phyloP scores from a whole-genome alignment of 345 rosid genomes.

The Crucihimalaya himalaica region DNA sequence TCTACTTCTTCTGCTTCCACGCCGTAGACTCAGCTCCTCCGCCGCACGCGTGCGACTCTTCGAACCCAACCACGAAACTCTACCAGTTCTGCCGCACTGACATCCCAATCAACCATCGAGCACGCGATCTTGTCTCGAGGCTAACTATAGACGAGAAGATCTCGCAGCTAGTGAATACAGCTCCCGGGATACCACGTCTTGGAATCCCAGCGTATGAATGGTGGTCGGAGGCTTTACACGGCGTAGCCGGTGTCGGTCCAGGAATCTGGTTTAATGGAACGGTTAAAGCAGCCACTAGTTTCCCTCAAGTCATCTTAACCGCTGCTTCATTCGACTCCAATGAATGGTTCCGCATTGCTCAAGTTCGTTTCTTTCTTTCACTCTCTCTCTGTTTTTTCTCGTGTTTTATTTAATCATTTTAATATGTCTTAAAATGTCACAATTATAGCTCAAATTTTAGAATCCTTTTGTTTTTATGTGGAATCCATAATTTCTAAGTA shows the following conservation, averaged over 20 bases:
- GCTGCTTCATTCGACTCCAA: conserved; percentile 77
- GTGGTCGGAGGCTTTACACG: conserved; percentile 97
- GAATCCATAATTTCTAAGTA: neutral
- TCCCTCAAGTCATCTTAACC: conserved; percentile 83
- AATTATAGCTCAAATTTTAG: neutral
- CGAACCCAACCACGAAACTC: conserved; percentile 49
- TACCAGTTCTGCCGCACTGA: conserved; percentile 59
- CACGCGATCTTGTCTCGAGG: conserved; percentile 66
- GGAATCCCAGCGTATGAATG: conserved; percentile 81
- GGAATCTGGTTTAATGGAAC: conserved; percentile 64
- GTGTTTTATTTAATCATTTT: neutral
- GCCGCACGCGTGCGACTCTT: conserved; percentile 64
- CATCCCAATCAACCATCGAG: conserved; percentile 60
- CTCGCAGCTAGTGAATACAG: conserved; percentile 72
- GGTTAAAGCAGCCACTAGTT: conserved; percentile 73
- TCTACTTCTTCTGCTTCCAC: neutral
- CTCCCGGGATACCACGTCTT: conserved; percentile 69
- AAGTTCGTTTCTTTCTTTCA: conserved; percentile 41
- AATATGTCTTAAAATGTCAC: neutral
- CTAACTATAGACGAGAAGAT: conserved; percentile 80
- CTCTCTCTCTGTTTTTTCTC: neutral
- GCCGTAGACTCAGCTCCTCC: conserved; percentile 16
- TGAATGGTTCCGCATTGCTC: conserved; percentile 87
- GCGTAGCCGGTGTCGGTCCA: conserved; percentile 50
- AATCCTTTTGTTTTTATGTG: neutral